Base-by-base conservation (phyloP, 2,329 filamentous ascomycete species). In the Pseudopithomyces chartarum region DNA sequence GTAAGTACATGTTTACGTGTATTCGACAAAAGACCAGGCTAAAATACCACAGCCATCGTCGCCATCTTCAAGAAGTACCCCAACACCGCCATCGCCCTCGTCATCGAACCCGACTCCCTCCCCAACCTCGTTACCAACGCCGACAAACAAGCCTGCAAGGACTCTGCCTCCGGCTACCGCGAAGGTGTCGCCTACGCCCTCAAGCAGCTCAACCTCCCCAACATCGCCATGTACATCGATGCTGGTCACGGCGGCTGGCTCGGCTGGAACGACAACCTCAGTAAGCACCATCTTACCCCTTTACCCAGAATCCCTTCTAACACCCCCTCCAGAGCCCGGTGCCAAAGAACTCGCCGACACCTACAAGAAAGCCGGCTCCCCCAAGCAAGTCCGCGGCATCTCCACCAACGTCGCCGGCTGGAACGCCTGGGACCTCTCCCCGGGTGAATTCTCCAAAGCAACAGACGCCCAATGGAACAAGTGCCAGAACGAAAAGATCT, bases 181-280 rank as follows among this genome's bases (percentile, higher is more conserved):
- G 81, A 84, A 33, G 81, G 84, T 65, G 80, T 84, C 36, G 79
- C 83, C 22, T 88, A 88, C 68, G 86, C 85, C 4, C 73, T 87
- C 54, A 78, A 80, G 65, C 76, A 79, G 55, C 78, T 88, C 62
- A 86, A 87, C 75, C 74, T 88, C 34, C 80, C 83, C 65, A 88
- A 89, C 71, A 85, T 88, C 34, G 78, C 83, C 62, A 85, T 86
- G 83, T 88, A 88, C 73, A 73, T 88, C 40, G 86, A 89, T 66
- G 85, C 85, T 20, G 86, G 85, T 61, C 86, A 89, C 73, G 85
- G 83, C 47, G 85, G 86, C 64, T 89, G 86, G 86, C 80, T 88
- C 50, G 86, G 86, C 70, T 88, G 85, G 85, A 75, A 82, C 52
- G 85, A 83, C 67, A 88, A 88, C 76, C 79, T 86, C 51, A 70